Evolutionary conservation across 2,329 filamentous ascomycete species (phyloP).

Genomic region (Sclerotinia nivalis): DNA sequence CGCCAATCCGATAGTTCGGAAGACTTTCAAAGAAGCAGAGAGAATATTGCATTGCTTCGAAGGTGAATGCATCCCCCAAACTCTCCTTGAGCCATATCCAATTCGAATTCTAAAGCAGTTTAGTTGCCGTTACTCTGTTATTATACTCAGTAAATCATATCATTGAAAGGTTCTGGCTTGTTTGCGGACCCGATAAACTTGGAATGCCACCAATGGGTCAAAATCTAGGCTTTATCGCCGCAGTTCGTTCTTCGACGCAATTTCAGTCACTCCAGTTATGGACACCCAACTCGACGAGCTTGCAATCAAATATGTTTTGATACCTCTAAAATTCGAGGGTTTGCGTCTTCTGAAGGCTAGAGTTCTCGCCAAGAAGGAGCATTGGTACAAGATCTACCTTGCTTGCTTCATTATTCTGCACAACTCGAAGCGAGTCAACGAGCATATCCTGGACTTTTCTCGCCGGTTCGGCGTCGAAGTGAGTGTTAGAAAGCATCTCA

Average conservation of each 20-base stretch:
- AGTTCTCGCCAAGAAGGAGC: conserved; percentile 13
- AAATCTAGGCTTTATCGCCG: not conserved
- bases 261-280: conserved; percentile 22
- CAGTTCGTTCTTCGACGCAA: conserved; percentile 6
- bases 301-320: conserved; percentile 8
- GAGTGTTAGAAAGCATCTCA: too few species aligned
- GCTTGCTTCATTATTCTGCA: conserved; percentile 18
- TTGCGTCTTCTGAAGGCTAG: conserved; percentile 11
- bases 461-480: too few species aligned
- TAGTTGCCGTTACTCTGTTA: conserved; percentile 1
- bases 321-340: conserved; percentile 1
- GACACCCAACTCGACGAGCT: conserved; percentile 23
- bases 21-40: too few species aligned
- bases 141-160: not conserved
- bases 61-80: too few species aligned
- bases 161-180: not conserved
- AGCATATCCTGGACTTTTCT: too few species aligned
- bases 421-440: too few species aligned
- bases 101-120: not conserved
- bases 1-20: too few species aligned
- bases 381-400: conserved; percentile 23
- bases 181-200: conserved; percentile 21
- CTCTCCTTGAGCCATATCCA: not conserved
- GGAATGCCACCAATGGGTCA: conserved; percentile 7
- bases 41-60: too few species aligned